phyloP scores from a whole-genome alignment of 75 land plant genomes.

The Sequoia sempervirens region DNA sequence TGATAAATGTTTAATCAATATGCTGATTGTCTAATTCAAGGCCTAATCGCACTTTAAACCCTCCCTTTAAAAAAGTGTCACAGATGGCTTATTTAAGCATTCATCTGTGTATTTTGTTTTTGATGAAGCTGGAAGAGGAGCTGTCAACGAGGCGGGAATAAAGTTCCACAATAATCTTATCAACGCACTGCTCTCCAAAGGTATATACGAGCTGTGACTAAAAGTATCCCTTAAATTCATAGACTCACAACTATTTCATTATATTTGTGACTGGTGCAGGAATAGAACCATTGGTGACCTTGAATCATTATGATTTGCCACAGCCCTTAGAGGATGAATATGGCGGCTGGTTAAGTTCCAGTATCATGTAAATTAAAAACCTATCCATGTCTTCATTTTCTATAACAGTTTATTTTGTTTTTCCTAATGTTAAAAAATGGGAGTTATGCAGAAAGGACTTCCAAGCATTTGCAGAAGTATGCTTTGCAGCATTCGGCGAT shows the following conservation, averaged over 20 bases:
- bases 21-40: neutral
- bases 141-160: conserved; percentile 26
- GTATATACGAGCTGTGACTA: neutral
- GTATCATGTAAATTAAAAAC: conserved; percentile 30
- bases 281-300: conserved; percentile 45
- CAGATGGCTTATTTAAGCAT: too few relatives aligned
- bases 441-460: conserved; percentile 13
- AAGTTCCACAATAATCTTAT: conserved; percentile 30
- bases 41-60: too few relatives aligned
- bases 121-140: conserved; percentile 17
- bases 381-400: neutral
- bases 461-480: conserved; percentile 11
- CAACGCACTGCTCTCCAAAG: conserved; percentile 24
- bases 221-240: neutral
- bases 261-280: neutral
- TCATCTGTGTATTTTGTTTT: neutral
- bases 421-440: neutral
- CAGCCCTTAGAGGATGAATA: conserved; percentile 49
- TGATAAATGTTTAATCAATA: too few relatives aligned
- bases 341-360: conserved; percentile 55
- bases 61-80: too few relatives aligned
- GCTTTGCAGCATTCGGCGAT: conserved; percentile 18
- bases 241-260: neutral
- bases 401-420: neutral
- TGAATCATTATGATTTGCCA: conserved; percentile 55